phyloP scores from a whole-genome alignment of 1,139 yeast genomes.

The Spencermartinsiella ligniputridi region DNA sequence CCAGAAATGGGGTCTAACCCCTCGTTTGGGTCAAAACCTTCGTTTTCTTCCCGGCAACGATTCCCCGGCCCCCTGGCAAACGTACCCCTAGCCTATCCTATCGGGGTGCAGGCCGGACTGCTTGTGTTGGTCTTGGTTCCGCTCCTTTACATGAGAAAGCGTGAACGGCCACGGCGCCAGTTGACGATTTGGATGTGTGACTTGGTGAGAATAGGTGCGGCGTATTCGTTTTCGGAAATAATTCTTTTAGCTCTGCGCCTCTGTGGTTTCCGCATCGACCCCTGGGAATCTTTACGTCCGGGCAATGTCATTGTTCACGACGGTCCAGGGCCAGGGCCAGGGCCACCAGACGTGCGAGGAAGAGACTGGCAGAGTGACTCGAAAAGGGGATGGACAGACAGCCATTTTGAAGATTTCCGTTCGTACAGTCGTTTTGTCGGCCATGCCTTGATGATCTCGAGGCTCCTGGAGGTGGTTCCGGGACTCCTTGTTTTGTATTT shows the following conservation, averaged over 20 bases:
- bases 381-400: neutral
- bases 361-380: neutral
- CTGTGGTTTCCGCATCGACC: neutral
- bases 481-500: conserved; percentile 14
- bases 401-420: neutral
- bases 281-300: conserved; percentile 1
- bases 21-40: too few species aligned
- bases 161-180: conserved; percentile 15
- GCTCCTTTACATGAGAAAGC: conserved; percentile 9
- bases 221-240: conserved; percentile 11
- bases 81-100: neutral
- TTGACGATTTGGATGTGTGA: conserved; percentile 12
- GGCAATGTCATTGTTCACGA: too few species aligned
- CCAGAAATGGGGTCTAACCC: neutral
- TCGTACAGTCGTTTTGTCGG: neutral
- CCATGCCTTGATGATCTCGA: neutral
- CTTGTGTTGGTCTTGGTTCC: conserved; percentile 12
- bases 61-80: neutral
- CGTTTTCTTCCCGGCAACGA: too few species aligned
- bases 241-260: neutral
- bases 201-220: conserved; percentile 8
- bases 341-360: neutral
- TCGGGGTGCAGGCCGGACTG: conserved; percentile 1
- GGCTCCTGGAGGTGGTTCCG: conserved; percentile 16
- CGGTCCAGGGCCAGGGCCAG: neutral